Evolutionary conservation across 805 yeast species (phyloP).

Genomic region (Kodamaea kakaduensis): DNA sequence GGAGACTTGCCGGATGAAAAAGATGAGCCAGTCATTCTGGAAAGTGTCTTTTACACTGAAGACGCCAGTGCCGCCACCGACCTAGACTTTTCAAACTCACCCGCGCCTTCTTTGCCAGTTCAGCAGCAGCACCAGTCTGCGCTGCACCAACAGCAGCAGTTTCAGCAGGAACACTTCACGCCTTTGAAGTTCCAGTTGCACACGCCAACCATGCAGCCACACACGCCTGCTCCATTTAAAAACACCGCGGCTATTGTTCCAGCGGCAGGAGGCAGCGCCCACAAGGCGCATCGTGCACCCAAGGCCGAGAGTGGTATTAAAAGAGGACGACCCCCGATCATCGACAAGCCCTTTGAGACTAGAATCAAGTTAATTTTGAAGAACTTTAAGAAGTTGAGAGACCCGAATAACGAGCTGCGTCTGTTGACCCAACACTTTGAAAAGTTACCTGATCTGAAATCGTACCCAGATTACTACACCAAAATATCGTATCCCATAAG

Average conservation of each 20-base stretch:
- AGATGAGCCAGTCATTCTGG: conserved; percentile 10
- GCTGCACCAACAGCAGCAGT: conserved; percentile 7
- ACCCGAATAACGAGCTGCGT: conserved; percentile 42
- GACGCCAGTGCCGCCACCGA: conserved; percentile 4
- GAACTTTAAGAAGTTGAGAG: conserved; percentile 69
- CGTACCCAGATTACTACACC: conserved; percentile 51
- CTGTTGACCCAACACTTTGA: conserved; percentile 68
- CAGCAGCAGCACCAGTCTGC: conserved; percentile 4
- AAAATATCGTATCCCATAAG: conserved; percentile 57
- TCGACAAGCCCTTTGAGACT: conserved; percentile 87
- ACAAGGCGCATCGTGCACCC: conserved; percentile 3
- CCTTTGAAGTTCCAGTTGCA: conserved; percentile 10
- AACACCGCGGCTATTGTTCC: conserved; percentile 7
- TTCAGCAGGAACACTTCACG: conserved; percentile 6
- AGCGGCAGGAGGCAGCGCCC: neutral
- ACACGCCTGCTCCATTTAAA: conserved; percentile 2
- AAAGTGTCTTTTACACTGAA: conserved; percentile 12
- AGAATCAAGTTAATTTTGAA: conserved; percentile 85
- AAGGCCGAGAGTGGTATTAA: conserved; percentile 48
- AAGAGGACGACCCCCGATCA: conserved; percentile 88
- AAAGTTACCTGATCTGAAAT: conserved; percentile 67
- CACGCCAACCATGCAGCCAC: conserved; percentile 6
- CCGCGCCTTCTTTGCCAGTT: conserved; percentile 1
- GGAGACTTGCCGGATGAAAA: conserved; percentile 63
- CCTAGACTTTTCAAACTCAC: conserved; percentile 3